Conservation (phyloP, 768 basidiomycete genomes). For the Rhizopogon vesiculosus region DNA sequence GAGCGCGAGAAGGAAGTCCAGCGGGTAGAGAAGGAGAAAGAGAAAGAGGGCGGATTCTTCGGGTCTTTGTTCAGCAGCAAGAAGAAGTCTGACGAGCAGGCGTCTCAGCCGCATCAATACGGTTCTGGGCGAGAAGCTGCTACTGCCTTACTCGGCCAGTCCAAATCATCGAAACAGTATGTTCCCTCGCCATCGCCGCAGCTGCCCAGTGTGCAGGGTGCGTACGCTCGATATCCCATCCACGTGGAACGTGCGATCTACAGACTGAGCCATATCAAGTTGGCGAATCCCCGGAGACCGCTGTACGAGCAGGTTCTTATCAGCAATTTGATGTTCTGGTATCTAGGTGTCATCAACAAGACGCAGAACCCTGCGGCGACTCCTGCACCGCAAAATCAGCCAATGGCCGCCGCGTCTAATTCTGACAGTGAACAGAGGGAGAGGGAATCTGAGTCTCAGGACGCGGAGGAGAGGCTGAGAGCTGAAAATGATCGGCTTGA, state of each 20-base stretch:
- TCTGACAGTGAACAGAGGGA: constrained; percentile 31
- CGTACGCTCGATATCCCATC: constrained; percentile 86
- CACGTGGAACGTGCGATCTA: constrained; percentile 99
- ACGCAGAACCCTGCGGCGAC: constrained; percentile 49
- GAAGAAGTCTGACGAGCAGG: constrained; percentile 80
- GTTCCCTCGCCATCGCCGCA: constrained; percentile 58
- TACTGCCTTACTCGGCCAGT: constrained; percentile 78
- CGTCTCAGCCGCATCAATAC: constrained; percentile 29
- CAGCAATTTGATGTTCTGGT: constrained; percentile 99
- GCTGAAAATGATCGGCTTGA: constrained; percentile 40
- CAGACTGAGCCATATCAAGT: constrained; percentile 94
- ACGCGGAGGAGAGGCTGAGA: constrained; percentile 34
- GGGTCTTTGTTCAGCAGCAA: constrained; percentile 85
- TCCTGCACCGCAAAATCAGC: constrained; percentile 24
- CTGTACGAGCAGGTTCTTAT: constrained; percentile 95
- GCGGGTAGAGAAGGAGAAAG: constrained; percentile 49
- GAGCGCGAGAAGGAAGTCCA: constrained; percentile 45
- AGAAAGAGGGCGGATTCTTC: constrained; percentile 83
- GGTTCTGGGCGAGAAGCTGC: constrained; percentile 81
- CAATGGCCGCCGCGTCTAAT: constrained; percentile 15
- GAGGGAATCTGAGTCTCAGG: constrained; percentile 29
- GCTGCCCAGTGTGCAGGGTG: constrained; percentile 28
- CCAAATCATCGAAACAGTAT: constrained; percentile 71
- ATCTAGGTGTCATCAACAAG: constrained; percentile 96
- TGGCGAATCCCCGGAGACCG: constrained; percentile 94